Percentiles rank a stretch among this genome's conserved stretches.
phyloP scores from a whole-genome alignment of 2,329 filamentous ascomycete genomes.

The Cladophialophora carrionii region DNA sequence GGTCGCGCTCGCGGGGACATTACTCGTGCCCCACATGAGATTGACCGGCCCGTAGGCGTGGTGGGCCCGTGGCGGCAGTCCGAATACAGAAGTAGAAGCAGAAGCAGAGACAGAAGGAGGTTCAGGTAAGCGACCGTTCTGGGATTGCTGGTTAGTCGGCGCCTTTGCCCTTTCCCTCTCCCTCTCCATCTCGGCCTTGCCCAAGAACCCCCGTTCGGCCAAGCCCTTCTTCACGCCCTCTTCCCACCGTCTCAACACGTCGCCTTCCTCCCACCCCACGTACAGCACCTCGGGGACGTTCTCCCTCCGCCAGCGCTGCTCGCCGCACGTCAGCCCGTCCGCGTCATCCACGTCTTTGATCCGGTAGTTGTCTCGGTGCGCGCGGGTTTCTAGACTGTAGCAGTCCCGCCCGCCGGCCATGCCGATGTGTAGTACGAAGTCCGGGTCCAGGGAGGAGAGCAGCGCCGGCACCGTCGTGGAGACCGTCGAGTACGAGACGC shows the following conservation, averaged over 20 bases:
- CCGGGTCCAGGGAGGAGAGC: constrained; percentile 59
- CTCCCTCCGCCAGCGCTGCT: constrained; percentile 58
- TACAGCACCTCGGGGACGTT: constrained; percentile 56
- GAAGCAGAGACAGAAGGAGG: too few relatives aligned
- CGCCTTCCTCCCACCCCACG: constrained; percentile 60
- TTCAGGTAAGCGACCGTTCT: neutral
- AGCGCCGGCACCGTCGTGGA: constrained; percentile 66
- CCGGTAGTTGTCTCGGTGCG: constrained; percentile 71
- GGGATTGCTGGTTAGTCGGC: neutral
- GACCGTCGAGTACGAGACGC: constrained; percentile 71
- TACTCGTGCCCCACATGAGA: constrained; percentile 24
- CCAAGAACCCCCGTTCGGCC: constrained; percentile 23
- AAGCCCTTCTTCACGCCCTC: constrained; percentile 39
- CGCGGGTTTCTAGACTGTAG: constrained; percentile 73
- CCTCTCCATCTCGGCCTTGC: constrained; percentile 10
- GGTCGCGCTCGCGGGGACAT: constrained; percentile 10
- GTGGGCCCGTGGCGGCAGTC: constrained; percentile 1
- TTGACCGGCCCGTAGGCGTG: neutral
- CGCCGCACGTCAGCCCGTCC: constrained; percentile 49
- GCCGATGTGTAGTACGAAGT: constrained; percentile 76
- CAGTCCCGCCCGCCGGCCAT: constrained; percentile 69
- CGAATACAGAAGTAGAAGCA: neutral
- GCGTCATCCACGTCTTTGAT: constrained; percentile 69
- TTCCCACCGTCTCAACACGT: constrained; percentile 62
- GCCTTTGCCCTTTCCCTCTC: neutral